These are phyloP conservation scores for Gleditsia sinensis DNA, from an alignment of 306 rosid genomes.

Conservation along the genomic window DNA sequence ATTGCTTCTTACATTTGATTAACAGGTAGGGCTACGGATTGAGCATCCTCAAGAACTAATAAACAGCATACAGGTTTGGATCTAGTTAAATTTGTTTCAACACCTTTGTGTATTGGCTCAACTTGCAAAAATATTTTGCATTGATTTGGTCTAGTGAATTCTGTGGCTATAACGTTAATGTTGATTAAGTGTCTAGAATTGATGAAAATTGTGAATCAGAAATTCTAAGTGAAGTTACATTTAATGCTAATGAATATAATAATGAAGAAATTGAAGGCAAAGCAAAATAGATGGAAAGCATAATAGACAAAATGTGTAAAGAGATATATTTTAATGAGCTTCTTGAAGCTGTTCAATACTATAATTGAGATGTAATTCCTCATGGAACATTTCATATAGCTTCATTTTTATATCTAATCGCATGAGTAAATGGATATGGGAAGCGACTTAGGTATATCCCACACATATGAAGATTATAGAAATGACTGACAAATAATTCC, in stretches of 20 bases:
- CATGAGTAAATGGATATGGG: no score
- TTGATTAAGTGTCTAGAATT: not conserved
- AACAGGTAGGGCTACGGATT: slow-evolving; percentile 91
- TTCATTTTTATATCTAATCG: no score
- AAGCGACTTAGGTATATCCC: no score
- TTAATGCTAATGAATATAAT: not conserved
- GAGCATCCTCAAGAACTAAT: slow-evolving; percentile 96
- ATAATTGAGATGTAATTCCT: not conserved
- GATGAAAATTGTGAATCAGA: not conserved
- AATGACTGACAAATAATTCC: no score
- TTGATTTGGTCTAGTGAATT: not conserved
- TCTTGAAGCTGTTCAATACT: not conserved
- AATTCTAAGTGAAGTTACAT: not conserved
- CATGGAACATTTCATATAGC: not conserved
- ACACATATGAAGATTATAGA: no score
- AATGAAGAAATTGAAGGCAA: not conserved
- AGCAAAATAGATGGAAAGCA: not conserved
- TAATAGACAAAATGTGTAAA: not conserved
- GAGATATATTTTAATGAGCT: not conserved
- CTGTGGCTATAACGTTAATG: not conserved
- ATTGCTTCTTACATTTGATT: slow-evolving; percentile 31
- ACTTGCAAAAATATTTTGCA: not conserved
- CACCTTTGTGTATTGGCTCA: slow-evolving; percentile 1
- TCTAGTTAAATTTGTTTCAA: slow-evolving; percentile 8
- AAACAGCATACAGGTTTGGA: slow-evolving; percentile 82